Evolutionary conservation across 2,329 filamentous ascomycete species (phyloP), one percentile per base, ranked within the genome.

Genomic region (Neofusicoccum parvum): DNA sequence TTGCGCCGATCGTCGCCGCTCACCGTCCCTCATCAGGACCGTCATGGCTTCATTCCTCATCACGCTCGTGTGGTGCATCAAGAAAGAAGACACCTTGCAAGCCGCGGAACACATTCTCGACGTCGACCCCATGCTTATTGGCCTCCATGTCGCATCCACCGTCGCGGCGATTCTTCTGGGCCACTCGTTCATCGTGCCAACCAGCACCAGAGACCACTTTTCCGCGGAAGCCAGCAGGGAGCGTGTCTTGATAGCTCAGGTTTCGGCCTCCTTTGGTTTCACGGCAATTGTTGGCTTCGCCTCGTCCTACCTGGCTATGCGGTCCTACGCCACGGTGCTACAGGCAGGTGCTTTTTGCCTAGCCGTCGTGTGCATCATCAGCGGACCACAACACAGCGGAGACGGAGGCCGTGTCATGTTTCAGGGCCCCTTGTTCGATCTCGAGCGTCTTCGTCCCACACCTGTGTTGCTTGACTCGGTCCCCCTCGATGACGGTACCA

Each of bases 161-260:
- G 49, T 65, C 5, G 50, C 51, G 1, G 65, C 68, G 20, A 27
- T 70, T 5, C 41, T 64, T n/a, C 43, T 68, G 1, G 67, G 68
- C 12, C 64, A 60, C 49, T 69, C 67, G 20, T 58, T 67, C 39
- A 34, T 70, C 15, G 51, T 70, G 34, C 68, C 67, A 15, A 41
- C 65, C 17, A 65, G 15, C 36, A 27, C 37, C 15, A n/a, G 51
- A 15, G 49, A 65, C 50, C 43, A 46, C 27, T 50, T 39, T 14
- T 23, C 50, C 2, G 34, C 43, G n/a, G 49, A 58, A 20, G 23
- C 20, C 37, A 63, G 17, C 23, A 46, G 14, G n/a, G 39, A 34
- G 1, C 49, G 49, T 5, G 43, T 46, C 4, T 34, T 54, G 34
- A 37, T 37, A 9, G 51, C 62, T 5, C 50, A 65, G 39, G 23